Conservation (phyloP, 2,329 filamentous ascomycete species). For the Phialophora expanda region DNA sequence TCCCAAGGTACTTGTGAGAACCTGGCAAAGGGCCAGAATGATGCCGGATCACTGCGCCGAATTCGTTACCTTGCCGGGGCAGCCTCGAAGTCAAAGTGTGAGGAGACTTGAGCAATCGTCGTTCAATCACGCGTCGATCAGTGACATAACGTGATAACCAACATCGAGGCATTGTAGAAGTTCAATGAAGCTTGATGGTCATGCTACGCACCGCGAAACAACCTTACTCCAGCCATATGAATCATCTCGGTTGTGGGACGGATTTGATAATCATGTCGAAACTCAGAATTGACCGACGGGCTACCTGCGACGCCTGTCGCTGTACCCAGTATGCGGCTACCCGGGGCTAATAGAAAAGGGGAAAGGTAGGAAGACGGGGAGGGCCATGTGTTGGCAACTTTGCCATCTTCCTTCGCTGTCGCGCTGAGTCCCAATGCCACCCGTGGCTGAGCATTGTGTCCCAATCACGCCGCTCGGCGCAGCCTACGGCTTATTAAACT, state of each 20-base stretch:
- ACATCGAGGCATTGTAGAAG: not conserved
- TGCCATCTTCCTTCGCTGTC: not conserved
- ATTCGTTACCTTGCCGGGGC: too few species aligned
- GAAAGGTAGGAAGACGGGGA: not conserved
- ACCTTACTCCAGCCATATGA: not conserved
- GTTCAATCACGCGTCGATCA: not conserved
- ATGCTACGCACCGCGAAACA: too few species aligned
- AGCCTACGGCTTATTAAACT: conserved; percentile 9
- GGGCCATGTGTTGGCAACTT: not conserved
- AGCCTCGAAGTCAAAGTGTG: too few species aligned
- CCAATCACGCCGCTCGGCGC: not conserved
- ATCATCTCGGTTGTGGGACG: not conserved
- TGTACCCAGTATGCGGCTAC: not conserved
- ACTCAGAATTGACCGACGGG: not conserved
- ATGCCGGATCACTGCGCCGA: too few species aligned
- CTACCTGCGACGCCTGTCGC: not conserved
- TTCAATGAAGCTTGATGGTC: not conserved
- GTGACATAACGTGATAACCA: not conserved
- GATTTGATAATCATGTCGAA: not conserved
- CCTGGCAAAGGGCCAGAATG: not conserved
- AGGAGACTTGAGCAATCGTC: not conserved
- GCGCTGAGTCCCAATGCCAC: not conserved
- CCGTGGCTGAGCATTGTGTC: not conserved
- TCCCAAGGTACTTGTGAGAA: not conserved
- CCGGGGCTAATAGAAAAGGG: not conserved